Conservation (phyloP, 805 yeast genomes). For the Metschnikowia koreensis region DNA sequence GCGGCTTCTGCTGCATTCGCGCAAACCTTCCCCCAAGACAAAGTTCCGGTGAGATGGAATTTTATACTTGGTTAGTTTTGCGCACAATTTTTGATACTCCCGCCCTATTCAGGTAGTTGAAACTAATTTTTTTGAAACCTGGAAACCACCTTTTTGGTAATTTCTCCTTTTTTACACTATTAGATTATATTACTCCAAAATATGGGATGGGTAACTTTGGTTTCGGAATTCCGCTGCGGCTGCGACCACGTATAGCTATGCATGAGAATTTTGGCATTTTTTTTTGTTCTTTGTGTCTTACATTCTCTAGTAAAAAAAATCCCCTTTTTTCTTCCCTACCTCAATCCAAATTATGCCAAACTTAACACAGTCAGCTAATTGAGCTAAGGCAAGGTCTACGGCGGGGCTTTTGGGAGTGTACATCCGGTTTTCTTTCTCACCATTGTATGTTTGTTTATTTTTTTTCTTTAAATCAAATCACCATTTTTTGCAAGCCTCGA, state of each 20-base stretch:
- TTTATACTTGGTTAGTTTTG: too few species aligned
- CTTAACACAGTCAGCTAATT: background rate
- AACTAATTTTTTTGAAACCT: too few species aligned
- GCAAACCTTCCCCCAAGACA: background rate
- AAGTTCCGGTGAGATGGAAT: too few species aligned
- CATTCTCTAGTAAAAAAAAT: too few species aligned
- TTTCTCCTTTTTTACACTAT: too few species aligned
- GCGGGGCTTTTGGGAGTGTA: background rate
- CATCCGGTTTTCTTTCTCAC: background rate
- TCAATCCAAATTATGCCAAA: background rate
- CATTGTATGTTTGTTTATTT: background rate
- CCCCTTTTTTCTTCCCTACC: background rate
- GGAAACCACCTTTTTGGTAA: too few species aligned
- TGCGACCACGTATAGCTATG: background rate
- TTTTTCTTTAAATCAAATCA: background rate
- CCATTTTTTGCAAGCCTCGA: background rate
- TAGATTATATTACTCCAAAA: too few species aligned
- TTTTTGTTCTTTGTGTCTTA: too few species aligned
- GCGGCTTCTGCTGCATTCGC: background rate
- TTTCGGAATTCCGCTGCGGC: constrained; percentile 1
- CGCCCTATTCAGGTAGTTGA: too few species aligned
- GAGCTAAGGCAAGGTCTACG: background rate
- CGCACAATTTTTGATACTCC: too few species aligned
- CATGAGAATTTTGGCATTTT: background rate
- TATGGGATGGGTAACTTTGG: background rate